Percentiles rank a stretch among this genome's conserved stretches.
phyloP scores from a whole-genome alignment of 768 basidiomycete species.

The Termitomyces sp. region DNA sequence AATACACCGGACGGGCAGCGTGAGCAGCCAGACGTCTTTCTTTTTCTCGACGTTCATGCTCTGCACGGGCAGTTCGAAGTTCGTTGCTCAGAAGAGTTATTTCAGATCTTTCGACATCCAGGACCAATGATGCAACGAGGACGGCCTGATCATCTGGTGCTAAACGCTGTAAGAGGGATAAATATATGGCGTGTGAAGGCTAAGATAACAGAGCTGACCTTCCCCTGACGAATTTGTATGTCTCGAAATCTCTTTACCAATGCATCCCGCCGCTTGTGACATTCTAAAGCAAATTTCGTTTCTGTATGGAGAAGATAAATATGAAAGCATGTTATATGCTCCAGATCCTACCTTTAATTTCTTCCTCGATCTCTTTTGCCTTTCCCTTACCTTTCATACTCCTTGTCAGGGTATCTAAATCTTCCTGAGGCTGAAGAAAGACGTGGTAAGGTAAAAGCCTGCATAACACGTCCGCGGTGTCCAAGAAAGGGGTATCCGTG shows the following conservation, averaged over 20 bases:
- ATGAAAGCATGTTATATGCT: background rate
- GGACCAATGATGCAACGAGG: slow-evolving; percentile 52
- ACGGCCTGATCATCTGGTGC: slow-evolving; percentile 62
- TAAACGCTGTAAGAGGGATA: slow-evolving; percentile 37
- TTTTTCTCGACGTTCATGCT: slow-evolving; percentile 63
- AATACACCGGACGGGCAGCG: slow-evolving; percentile 39
- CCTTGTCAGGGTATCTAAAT: slow-evolving; percentile 33
- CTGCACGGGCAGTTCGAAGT: slow-evolving; percentile 54
- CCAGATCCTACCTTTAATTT: slow-evolving; percentile 41
- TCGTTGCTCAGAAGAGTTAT: slow-evolving; percentile 51
- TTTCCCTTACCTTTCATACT: slow-evolving; percentile 60
- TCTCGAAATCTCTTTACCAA: slow-evolving; percentile 57
- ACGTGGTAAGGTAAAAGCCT: slow-evolving; percentile 77
- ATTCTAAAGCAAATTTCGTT: slow-evolving; percentile 65
- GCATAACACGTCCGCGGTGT: slow-evolving; percentile 58
- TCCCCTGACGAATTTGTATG: slow-evolving; percentile 46
- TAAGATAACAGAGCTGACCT: slow-evolving; percentile 34
- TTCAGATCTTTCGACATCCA: slow-evolving; percentile 65
- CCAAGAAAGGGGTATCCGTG: slow-evolving; percentile 61
- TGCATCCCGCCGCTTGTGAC: slow-evolving; percentile 49
- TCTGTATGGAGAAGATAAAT: slow-evolving; percentile 32
- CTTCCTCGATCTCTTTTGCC: slow-evolving; percentile 39
- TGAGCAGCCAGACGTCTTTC: slow-evolving; percentile 53
- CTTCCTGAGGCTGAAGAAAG: slow-evolving; percentile 69
- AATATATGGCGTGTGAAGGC: background rate